Conservation (phyloP, 306 rosid genomes). For the Arachis hypogaea region DNA sequence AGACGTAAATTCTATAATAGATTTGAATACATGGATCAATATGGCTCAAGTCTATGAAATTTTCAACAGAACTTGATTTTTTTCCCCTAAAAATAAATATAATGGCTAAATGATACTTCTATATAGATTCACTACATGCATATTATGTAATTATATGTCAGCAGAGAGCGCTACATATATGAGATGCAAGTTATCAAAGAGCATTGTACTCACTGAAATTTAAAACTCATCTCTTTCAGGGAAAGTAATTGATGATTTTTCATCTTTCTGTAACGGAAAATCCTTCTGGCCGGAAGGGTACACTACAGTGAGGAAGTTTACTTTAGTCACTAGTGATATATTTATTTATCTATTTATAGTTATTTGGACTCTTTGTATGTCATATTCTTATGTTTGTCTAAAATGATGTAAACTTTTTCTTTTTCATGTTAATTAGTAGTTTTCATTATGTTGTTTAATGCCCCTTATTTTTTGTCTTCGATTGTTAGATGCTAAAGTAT, state of each 20-base stretch:
- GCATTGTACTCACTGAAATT: constrained; percentile 18
- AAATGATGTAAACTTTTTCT: constrained; percentile 13
- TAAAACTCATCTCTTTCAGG: constrained; percentile 54
- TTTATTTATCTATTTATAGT: background rate
- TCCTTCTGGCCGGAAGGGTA: constrained; percentile 94
- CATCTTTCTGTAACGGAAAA: constrained; percentile 63
- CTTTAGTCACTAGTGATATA: constrained; percentile 72
- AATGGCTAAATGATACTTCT: constrained; percentile 3
- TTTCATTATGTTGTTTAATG: constrained; percentile 13
- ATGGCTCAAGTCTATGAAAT: background rate
- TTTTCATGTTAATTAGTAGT: constrained; percentile 26
- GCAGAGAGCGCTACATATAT: background rate
- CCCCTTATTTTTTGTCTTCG: constrained; percentile 20
- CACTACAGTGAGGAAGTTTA: constrained; percentile 80
- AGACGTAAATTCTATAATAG: background rate
- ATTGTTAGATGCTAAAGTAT: constrained; percentile 59
- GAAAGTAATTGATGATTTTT: constrained; percentile 71
- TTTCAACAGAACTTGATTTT: constrained; percentile 21
- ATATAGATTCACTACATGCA: constrained; percentile 18
- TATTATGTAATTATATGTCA: background rate
- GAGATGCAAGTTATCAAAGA: constrained; percentile 22
- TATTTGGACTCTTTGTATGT: constrained; percentile 17
- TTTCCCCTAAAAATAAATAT: constrained; percentile 8
- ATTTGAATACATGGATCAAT: constrained; percentile 17
- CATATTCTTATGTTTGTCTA: constrained; percentile 22